A percentile compares a stretch with the other conserved stretches of the same genome.
These are phyloP conservation scores for Xylaria longipes DNA, from an alignment of 495 filamentous ascomycete species.

Conservation along the genomic window DNA sequence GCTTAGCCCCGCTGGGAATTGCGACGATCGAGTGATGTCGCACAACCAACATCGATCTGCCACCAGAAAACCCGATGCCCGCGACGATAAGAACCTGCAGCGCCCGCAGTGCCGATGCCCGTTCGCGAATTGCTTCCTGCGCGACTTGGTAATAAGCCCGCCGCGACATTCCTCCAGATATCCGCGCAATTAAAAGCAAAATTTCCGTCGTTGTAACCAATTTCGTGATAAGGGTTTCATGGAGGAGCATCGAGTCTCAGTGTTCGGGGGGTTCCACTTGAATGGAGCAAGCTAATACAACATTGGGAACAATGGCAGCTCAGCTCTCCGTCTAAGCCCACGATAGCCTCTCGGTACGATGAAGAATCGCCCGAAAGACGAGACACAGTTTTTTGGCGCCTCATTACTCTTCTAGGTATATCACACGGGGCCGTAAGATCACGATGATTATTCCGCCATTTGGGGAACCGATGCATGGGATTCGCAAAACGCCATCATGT, in stretches of 20 bases:
- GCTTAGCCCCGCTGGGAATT: constrained; percentile 3
- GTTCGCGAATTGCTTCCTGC: constrained; percentile 12
- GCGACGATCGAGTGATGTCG: constrained; percentile 5
- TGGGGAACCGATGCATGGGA: constrained; percentile 19
- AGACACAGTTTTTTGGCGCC: background rate
- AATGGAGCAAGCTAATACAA: too few species aligned
- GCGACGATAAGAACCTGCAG: constrained; percentile 1
- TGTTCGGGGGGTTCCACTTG: background rate
- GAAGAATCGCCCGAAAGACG: background rate
- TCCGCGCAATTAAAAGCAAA: constrained; percentile 8
- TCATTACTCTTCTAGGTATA: background rate
- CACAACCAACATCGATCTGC: constrained; percentile 16
- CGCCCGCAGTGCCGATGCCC: constrained; percentile 12
- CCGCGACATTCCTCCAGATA: background rate
- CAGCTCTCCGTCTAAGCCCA: background rate
- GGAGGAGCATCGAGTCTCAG: background rate
- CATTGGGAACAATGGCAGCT: background rate
- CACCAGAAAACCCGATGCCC: constrained; percentile 23
- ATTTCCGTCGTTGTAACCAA: constrained; percentile 1
- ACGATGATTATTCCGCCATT: background rate
- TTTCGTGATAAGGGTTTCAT: background rate
- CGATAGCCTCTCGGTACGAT: constrained; percentile 4
- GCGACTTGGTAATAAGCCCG: background rate
- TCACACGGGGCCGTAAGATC: background rate
- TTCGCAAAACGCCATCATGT: constrained; percentile 23